phyloP scores from a whole-genome alignment of 768 basidiomycete genomes.

The Leccinum barrowsii region DNA sequence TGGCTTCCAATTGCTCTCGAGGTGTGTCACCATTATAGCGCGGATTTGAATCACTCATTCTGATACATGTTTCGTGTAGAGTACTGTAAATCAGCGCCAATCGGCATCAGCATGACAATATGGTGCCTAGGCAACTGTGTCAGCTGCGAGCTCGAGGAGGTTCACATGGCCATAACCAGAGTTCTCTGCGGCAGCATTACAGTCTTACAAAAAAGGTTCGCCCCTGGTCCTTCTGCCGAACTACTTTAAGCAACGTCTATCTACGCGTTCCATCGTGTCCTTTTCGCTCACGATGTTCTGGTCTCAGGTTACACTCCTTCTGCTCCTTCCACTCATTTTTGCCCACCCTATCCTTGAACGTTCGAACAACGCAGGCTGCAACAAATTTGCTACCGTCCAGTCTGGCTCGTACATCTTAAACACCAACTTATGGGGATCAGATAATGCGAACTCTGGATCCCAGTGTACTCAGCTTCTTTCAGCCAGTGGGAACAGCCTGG shows the following conservation, averaged over 20 bases:
- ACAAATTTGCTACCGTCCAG: constrained; percentile 49
- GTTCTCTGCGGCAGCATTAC: neutral
- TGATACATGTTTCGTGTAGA: constrained; percentile 7
- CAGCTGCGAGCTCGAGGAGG: neutral
- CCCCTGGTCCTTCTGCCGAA: neutral
- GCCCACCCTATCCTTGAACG: neutral
- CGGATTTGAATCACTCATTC: neutral
- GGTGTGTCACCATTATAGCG: neutral
- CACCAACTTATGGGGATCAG: constrained; percentile 45
- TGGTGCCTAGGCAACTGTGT: constrained; percentile 2
- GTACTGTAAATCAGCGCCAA: neutral
- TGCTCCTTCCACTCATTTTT: constrained; percentile 22
- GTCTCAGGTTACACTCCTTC: constrained; percentile 8
- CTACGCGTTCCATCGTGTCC: neutral
- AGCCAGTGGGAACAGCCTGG: constrained; percentile 38
- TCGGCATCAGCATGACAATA: neutral
- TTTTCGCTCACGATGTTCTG: constrained; percentile 10
- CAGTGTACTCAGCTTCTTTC: constrained; percentile 49
- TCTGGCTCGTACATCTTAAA: constrained; percentile 47
- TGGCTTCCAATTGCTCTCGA: neutral
- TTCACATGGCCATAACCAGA: neutral
- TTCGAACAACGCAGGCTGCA: constrained; percentile 25
- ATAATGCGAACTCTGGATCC: constrained; percentile 43
- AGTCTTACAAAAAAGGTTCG: neutral
- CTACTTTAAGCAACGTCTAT: constrained; percentile 12